Percentiles rank a stretch among this genome's conserved stretches.
Conservation (phyloP, 257 asterid genomes). For the Ligustrum vulgare region DNA sequence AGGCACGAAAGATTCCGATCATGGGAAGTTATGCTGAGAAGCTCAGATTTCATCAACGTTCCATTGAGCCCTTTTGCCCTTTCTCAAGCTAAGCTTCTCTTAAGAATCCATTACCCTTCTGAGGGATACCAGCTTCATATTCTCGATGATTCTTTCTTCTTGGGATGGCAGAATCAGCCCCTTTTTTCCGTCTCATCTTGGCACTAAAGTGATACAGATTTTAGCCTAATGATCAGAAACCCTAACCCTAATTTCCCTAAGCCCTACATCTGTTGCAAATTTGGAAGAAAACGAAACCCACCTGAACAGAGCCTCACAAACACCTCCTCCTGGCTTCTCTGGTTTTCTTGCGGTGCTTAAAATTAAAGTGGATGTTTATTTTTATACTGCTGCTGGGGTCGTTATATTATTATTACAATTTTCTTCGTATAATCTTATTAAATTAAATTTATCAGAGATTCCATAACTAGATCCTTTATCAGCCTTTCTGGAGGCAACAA, state of each 20-base stretch:
- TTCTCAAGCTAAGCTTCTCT: constrained; percentile 81
- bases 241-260: constrained; percentile 58
- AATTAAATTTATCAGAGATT: constrained; percentile 38
- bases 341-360: constrained; percentile 43
- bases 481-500: constrained; percentile 27
- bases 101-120: constrained; percentile 92
- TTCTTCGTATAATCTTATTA: constrained; percentile 22
- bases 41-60: constrained; percentile 59
- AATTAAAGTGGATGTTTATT: constrained; percentile 23
- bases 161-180: constrained; percentile 97
- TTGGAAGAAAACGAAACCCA: constrained; percentile 14
- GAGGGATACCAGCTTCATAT: constrained; percentile 86
- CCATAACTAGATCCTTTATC: constrained; percentile 31
- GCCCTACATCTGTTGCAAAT: constrained; percentile 25
- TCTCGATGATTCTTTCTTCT: constrained; percentile 59
- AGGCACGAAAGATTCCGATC: constrained; percentile 79
- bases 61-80: constrained; percentile 75
- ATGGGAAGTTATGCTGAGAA: constrained; percentile 74
- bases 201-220: constrained; percentile 37
- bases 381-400: constrained; percentile 24
- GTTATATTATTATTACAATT: constrained; percentile 3
- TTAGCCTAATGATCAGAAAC: constrained; percentile 26
- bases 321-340: constrained; percentile 12
- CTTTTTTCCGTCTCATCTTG: constrained; percentile 94
- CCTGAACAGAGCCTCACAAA: not conserved